Evolutionary conservation across 2,329 filamentous ascomycete genomes (phyloP).

Genomic region (Penicillium aurantiogriseum): DNA sequence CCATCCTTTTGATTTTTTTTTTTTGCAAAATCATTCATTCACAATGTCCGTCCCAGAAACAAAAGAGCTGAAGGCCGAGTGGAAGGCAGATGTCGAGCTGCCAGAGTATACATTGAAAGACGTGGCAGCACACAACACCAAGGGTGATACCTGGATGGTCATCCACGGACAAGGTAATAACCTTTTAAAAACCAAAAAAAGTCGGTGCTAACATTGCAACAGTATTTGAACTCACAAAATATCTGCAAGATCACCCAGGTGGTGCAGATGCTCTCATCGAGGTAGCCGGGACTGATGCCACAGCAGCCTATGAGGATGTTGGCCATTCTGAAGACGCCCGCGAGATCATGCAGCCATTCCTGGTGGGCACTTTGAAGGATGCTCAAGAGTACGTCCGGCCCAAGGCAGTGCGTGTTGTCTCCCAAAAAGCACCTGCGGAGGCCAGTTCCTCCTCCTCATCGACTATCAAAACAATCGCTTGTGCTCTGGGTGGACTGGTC

Average conservation of each 20-base stretch:
- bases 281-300: constrained; percentile 45
- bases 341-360: constrained; percentile 41
- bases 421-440: constrained; percentile 10
- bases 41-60: constrained; percentile 14
- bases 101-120: constrained; percentile 30
- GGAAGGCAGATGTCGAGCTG: constrained; percentile 15
- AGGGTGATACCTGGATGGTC: constrained; percentile 54
- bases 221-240: constrained; percentile 62
- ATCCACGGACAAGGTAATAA: constrained; percentile 55
- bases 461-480: constrained; percentile 28
- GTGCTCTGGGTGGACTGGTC: constrained; percentile 4
- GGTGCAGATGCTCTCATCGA: constrained; percentile 43
- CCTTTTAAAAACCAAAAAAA: background rate
- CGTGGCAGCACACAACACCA: constrained; percentile 51
- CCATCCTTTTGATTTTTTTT: background rate
- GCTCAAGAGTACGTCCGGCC: constrained; percentile 19
- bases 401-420: constrained; percentile 22
- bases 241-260: constrained; percentile 58
- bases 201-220: background rate
- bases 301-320: constrained; percentile 44
- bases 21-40: background rate
- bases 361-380: constrained; percentile 38
- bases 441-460: constrained; percentile 9
- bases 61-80: constrained; percentile 18
- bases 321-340: constrained; percentile 49